A percentile compares a stretch with the other conserved stretches of the same genome.
phyloP scores from a whole-genome alignment of 2,329 filamentous ascomycete genomes.

The Talaromyces sp. region DNA sequence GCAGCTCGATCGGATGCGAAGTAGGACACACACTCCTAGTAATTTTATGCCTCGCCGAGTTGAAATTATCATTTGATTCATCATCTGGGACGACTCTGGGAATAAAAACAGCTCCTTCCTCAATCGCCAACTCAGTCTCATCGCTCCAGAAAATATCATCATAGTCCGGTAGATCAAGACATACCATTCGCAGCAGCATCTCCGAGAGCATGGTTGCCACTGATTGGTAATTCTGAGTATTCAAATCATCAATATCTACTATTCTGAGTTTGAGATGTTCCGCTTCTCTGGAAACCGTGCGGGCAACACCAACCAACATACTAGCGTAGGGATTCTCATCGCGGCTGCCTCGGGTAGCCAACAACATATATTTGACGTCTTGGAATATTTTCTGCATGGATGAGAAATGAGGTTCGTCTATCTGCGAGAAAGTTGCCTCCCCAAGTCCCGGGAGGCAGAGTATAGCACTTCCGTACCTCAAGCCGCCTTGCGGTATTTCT shows the following conservation, averaged over 20 bases:
- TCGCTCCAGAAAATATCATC: constrained; percentile 27
- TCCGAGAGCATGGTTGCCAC: neutral
- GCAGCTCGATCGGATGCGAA: neutral
- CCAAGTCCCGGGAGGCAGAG: constrained; percentile 13
- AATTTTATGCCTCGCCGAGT: neutral
- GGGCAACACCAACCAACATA: constrained; percentile 17
- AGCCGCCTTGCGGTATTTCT: neutral
- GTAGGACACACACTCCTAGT: constrained; percentile 5
- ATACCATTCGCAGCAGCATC: constrained; percentile 19
- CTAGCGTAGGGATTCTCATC: constrained; percentile 13
- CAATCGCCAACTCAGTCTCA: constrained; percentile 30
- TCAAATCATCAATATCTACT: constrained; percentile 5
- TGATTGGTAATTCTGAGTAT: constrained; percentile 3
- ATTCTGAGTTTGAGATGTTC: constrained; percentile 12
- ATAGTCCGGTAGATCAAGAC: neutral
- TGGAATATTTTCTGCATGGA: constrained; percentile 22
- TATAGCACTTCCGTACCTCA: neutral
- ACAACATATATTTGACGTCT: constrained; percentile 6
- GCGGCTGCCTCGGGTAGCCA: constrained; percentile 9
- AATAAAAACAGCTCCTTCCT: constrained; percentile 27
- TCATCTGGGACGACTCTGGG: constrained; percentile 25
- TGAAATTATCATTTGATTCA: neutral
- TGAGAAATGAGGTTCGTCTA: neutral
- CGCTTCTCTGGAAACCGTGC: constrained; percentile 8
- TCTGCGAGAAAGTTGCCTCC: neutral